A percentile compares a stretch with the other conserved stretches of the same genome.
Evolutionary conservation across 768 basidiomycete genomes (phyloP).

Genomic region (Xerocomus spinulosus): DNA sequence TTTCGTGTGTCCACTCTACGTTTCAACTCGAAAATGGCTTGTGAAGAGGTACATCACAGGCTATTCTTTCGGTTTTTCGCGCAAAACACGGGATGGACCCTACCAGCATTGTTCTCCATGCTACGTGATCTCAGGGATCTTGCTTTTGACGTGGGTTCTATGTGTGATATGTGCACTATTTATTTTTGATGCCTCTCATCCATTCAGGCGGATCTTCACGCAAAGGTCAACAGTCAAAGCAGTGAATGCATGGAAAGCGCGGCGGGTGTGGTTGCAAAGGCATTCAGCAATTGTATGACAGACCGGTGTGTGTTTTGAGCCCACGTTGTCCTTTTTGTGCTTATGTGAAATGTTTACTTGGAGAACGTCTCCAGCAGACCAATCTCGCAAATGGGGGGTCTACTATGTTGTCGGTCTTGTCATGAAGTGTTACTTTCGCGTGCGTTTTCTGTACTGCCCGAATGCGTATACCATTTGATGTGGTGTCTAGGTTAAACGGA

Average conservation of each 20-base stretch:
- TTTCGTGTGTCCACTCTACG: slow-evolving; percentile 53
- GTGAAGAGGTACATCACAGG: slow-evolving; percentile 32
- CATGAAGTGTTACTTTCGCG: slow-evolving; percentile 93
- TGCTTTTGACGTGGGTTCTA: slow-evolving; percentile 67
- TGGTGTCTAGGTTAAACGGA: slow-evolving; percentile 69
- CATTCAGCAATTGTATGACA: slow-evolving; percentile 84
- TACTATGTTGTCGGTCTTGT: slow-evolving; percentile 90
- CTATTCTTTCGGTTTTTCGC: slow-evolving; percentile 75
- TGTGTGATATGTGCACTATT: not conserved
- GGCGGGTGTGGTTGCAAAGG: slow-evolving; percentile 81
- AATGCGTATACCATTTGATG: not conserved
- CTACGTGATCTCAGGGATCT: slow-evolving; percentile 79
- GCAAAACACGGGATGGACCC: slow-evolving; percentile 81
- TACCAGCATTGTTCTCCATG: slow-evolving; percentile 79
- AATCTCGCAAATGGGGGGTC: slow-evolving; percentile 85
- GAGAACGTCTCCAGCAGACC: slow-evolving; percentile 63
- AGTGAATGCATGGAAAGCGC: slow-evolving; percentile 81
- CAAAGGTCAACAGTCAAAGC: slow-evolving; percentile 50
- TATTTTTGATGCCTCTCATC: not conserved
- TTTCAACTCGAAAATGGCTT: not conserved
- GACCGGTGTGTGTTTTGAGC: slow-evolving; percentile 51
- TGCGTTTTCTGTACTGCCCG: slow-evolving; percentile 33
- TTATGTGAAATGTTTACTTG: slow-evolving; percentile 1
- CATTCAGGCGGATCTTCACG: slow-evolving; percentile 57
- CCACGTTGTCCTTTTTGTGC: not conserved